These are phyloP conservation scores for Gelatoporia subvermispora DNA, from an alignment of 768 basidiomycete genomes.

Conservation along the genomic window DNA sequence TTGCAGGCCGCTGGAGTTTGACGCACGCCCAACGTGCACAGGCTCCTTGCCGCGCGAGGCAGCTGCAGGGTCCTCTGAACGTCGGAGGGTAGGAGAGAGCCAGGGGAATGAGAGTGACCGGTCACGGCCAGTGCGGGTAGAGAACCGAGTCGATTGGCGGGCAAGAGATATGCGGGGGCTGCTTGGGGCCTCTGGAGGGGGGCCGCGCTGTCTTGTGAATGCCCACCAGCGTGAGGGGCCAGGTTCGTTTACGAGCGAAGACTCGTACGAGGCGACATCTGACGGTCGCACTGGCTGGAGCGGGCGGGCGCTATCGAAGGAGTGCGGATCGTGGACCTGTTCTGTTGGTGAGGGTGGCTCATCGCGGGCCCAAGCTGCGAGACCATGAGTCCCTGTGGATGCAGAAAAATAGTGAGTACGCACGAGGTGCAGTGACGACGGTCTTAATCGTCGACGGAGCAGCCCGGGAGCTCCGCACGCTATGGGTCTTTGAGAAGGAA, in stretches of 20 bases:
- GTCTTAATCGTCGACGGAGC: constrained; percentile 42
- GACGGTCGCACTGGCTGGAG: constrained; percentile 41
- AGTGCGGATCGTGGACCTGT: constrained; percentile 30
- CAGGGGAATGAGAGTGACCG: constrained; percentile 45
- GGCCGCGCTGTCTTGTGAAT: constrained; percentile 55
- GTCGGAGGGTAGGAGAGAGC: constrained; percentile 37
- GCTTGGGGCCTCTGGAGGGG: constrained; percentile 13
- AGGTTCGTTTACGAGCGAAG: constrained; percentile 23
- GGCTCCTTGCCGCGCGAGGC: constrained; percentile 6
- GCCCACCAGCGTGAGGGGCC: constrained; percentile 60
- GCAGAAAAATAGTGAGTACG: constrained; percentile 21
- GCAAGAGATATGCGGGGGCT: constrained; percentile 4
- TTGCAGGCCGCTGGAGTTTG: constrained; percentile 16
- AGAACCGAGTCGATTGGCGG: too few relatives aligned
- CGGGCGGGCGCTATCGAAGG: constrained; percentile 20
- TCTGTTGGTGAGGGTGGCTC: constrained; percentile 73
- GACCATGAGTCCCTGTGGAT: constrained; percentile 4
- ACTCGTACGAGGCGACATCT: constrained; percentile 49
- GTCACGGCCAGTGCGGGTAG: constrained; percentile 9
- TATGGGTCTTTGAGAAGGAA: constrained; percentile 24
- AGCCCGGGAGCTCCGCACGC: constrained; percentile 21
- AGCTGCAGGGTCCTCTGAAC: constrained; percentile 23
- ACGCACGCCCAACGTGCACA: not conserved
- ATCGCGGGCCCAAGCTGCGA: constrained; percentile 75
- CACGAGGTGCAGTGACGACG: constrained; percentile 70